Base-by-base conservation (phyloP, 495 filamentous ascomycete genomes). In the Glarea lozoyensis region DNA sequence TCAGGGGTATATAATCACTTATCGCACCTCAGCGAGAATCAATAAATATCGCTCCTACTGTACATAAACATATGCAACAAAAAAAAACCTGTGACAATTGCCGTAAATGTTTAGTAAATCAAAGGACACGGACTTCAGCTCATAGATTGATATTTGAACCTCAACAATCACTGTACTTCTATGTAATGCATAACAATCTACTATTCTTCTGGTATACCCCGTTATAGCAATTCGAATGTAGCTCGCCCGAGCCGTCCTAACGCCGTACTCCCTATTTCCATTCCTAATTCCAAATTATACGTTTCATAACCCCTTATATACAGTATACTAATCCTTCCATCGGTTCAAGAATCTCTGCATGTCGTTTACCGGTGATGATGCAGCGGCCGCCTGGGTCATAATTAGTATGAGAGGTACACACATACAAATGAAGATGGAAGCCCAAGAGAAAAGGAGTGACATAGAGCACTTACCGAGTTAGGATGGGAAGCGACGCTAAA, bases 401-500 rank as follows among this genome's bases (percentile, higher is more conserved):
- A 60, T 64, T 25, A 75, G 56, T 10, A 69, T 47, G 35, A 63
- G 66, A 65, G 70, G 42, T 38, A 29, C 35, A 23, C 43, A 36
- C 7, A 25, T 20, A 2, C 43, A 58, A 32, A 62, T 45, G 21
- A 43, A 10, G 3, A 1, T 15, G 20, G 5, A 9, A 68, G n/a
- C n/a, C n/a, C n/a, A n/a, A n/a, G n/a, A n/a, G n/a, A n/a, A n/a
- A n/a, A n/a, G n/a, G n/a, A n/a, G n/a, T n/a, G n/a, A n/a, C n/a
- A n/a, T n/a, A n/a, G n/a, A n/a, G n/a, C n/a, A n/a, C 76, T 49
- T 71, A 86, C 82, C 30, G 79, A 72, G 58, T 86, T 86, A 58
- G 80, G 72, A 47, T 69, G 69, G 53, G 68, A 78, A 21, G 57
- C 49, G 12, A 72, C 61, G 15, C 63, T 70, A 54, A 69, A 80